Percentiles rank a stretch among this genome's conserved stretches.
phyloP scores from a whole-genome alignment of 768 basidiomycete species.

The Tylopilus intermedius region DNA sequence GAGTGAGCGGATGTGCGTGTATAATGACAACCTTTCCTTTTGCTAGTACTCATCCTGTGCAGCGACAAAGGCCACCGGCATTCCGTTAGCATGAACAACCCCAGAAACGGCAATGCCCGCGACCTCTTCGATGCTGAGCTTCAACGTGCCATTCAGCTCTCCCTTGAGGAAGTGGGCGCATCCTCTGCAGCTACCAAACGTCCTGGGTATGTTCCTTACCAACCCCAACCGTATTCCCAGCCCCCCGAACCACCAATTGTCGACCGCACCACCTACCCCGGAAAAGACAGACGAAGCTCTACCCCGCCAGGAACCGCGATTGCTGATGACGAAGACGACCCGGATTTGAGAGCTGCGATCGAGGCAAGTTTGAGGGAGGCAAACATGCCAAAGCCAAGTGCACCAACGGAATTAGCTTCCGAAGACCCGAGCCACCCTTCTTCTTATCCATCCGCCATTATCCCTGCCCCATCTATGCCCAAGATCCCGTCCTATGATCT shows the following conservation, averaged over 20 bases:
- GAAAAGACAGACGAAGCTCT: constrained; percentile 12
- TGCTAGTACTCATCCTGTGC: constrained; percentile 3
- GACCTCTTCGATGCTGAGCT: constrained; percentile 82
- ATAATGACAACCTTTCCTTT: background rate
- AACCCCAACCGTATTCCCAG: constrained; percentile 42
- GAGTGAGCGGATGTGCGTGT: constrained; percentile 49
- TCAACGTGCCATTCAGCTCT: constrained; percentile 88
- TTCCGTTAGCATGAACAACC: constrained; percentile 48
- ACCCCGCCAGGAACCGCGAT: constrained; percentile 24
- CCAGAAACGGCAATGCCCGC: constrained; percentile 51
- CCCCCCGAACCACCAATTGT: constrained; percentile 65
- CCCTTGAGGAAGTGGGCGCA: constrained; percentile 69
- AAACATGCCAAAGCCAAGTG: constrained; percentile 71
- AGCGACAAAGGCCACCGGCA: constrained; percentile 51
- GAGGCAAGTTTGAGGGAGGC: constrained; percentile 91
- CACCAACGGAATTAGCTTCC: constrained; percentile 58
- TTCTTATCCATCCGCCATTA: constrained; percentile 40
- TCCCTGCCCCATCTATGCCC: constrained; percentile 37
- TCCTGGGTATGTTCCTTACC: constrained; percentile 65
- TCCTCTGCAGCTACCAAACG: constrained; percentile 42
- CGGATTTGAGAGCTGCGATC: constrained; percentile 88
- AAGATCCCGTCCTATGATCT: constrained; percentile 77
- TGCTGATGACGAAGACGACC: constrained; percentile 77
- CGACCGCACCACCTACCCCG: constrained; percentile 48
- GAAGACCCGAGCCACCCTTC: constrained; percentile 47